Conservation (phyloP, 73 alveolate genomes). For the Blepharisma japonicum region DNA sequence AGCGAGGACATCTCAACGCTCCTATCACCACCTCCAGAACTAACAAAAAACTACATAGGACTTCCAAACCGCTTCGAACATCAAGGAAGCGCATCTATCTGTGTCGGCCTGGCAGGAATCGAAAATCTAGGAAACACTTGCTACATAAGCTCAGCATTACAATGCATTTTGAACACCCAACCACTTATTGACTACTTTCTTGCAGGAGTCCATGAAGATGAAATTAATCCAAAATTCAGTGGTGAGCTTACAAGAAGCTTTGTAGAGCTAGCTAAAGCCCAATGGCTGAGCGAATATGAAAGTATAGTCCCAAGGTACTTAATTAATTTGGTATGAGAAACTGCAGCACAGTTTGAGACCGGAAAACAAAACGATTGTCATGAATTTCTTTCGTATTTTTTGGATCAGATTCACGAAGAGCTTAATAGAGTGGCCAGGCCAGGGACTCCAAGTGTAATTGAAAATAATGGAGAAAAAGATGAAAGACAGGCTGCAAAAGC, state of each 20-base stretch:
- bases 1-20: background rate
- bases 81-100: background rate
- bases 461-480: background rate
- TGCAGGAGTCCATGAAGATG: constrained; percentile 42
- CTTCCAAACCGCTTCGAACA: background rate
- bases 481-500: constrained; percentile 57
- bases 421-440: constrained; percentile 66
- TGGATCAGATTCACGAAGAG: constrained; percentile 94
- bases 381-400: constrained; percentile 84
- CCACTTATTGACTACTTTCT: constrained; percentile 83
- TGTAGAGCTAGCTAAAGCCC: constrained; percentile 59
- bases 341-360: constrained; percentile 64
- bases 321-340: constrained; percentile 36
- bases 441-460: background rate
- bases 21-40: background rate
- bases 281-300: constrained; percentile 61
- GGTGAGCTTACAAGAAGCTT: constrained; percentile 63
- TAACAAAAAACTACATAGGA: background rate
- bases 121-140: constrained; percentile 93
- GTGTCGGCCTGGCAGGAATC: constrained; percentile 78
- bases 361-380: constrained; percentile 88
- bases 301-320: constrained; percentile 60
- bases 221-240: constrained; percentile 62
- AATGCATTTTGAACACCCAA: constrained; percentile 84
- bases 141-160: constrained; percentile 86